Base-by-base conservation (phyloP, 1,139 yeast genomes). In the Lodderomyces pseudojiufengensis region DNA sequence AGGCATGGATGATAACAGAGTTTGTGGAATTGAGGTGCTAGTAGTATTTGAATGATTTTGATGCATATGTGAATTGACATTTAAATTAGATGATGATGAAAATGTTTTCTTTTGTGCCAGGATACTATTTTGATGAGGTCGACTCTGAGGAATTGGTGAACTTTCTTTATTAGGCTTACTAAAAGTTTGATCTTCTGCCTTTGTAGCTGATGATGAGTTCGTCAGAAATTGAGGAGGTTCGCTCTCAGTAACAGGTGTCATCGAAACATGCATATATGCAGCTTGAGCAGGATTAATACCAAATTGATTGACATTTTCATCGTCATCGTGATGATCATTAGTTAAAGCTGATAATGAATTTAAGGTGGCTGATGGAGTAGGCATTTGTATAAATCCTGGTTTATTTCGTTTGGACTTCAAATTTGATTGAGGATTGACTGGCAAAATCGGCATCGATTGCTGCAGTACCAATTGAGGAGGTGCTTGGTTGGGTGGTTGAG, bases 231-330 rank as follows among this genome's bases (percentile, higher is more conserved):
- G 33, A 11, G 45, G 42, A 4, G 52, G 44, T 25, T 59, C 76
- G 47, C 70, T 78, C 48, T 83, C 94, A 1, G 84, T 71, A 2
- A 83, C 78, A 1, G 92, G 94, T 0, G 94, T 83, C 94, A 83
- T 83, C 0, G 85, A 73, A 48, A 81, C 61, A 10, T 83, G 77
- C 15, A 70, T 52, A 32, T 65, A 63, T 4, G 70, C 63, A 2
- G 76, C 66, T 32, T 68, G 73, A 9, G 75, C 61, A 2, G 80
- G 73, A 51, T 76, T 71, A 45, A 79, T 69, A 32, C 88, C 84
- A 64, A 79, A 79, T 51, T 83, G 84, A 54, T 82, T 78, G 9
- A 78, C 70, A 42, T 72, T 72, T 14, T 61, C 69, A 29, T 43
- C 45, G 13, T 49, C 50, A 18, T 48, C 54, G 4, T 41, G 45